Evolutionary conservation across 2,329 filamentous ascomycete species (phyloP).

Genomic region (Colletotrichum trifolii): DNA sequence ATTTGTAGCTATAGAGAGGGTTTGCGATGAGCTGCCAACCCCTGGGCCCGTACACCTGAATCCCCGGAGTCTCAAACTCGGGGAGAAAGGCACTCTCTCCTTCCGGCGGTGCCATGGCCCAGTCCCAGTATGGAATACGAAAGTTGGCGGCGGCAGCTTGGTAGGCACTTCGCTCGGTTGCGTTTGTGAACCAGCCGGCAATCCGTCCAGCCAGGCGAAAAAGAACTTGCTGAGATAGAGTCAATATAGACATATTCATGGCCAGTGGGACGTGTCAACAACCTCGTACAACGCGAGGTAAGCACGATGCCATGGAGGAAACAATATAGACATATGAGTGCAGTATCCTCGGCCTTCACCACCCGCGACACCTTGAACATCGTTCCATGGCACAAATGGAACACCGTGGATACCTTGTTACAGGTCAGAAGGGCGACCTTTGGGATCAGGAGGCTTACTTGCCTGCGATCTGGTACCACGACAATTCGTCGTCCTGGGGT

Average conservation of each 20-base stretch:
- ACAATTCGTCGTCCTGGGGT: conserved; percentile 71
- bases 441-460: conserved; percentile 41
- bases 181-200: conserved; percentile 58
- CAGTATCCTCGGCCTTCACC: conserved; percentile 77
- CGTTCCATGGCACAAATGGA: conserved; percentile 69
- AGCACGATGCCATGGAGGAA: conserved; percentile 86
- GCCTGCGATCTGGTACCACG: conserved; percentile 85
- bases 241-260: background rate
- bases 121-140: conserved; percentile 70
- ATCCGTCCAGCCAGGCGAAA: conserved; percentile 52
- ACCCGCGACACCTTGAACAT: conserved; percentile 60
- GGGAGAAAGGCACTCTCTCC: conserved; percentile 60
- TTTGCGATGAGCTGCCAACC: conserved; percentile 68
- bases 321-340: conserved; percentile 78
- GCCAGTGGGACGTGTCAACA: conserved; percentile 11
- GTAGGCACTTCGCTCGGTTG: conserved; percentile 60
- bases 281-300: conserved; percentile 75
- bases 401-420: conserved; percentile 80
- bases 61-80: conserved; percentile 58
- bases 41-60: conserved; percentile 66
- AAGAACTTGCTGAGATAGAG: conserved; percentile 50
- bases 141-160: conserved; percentile 61
- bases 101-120: conserved; percentile 60
- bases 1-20: conserved; percentile 70
- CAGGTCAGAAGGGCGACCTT: conserved; percentile 16